Percentiles rank a stretch among this genome's conserved stretches.
These are phyloP conservation scores for Pythium graminicola DNA, from an alignment of 352 stramenopile genomes.

Conservation along the genomic window DNA sequence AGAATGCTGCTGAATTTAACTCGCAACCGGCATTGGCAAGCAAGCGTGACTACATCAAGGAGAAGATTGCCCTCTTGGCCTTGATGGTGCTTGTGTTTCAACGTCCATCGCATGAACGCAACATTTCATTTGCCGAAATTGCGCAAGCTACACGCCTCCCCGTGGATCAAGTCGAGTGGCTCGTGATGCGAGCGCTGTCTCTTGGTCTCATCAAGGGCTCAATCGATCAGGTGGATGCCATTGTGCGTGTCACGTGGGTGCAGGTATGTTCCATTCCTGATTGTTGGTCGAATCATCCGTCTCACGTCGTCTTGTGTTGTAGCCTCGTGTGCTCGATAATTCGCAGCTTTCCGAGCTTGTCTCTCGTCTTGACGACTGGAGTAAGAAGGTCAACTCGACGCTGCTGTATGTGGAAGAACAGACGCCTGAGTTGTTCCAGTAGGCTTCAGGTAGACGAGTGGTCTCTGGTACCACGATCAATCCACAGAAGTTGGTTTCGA, in stretches of 20 bases:
- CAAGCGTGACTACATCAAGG: slow-evolving; percentile 93
- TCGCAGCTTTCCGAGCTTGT: slow-evolving; percentile 75
- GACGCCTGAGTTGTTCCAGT: slow-evolving; percentile 84
- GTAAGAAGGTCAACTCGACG: slow-evolving; percentile 80
- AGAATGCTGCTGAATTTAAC: slow-evolving; percentile 77
- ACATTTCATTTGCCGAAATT: slow-evolving; percentile 93
- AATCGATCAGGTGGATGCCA: slow-evolving; percentile 90
- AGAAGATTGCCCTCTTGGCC: slow-evolving; percentile 97
- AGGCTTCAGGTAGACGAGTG: slow-evolving; percentile 7
- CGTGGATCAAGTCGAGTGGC: slow-evolving; percentile 94
- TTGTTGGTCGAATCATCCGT: no score
- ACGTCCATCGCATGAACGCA: slow-evolving; percentile 88
- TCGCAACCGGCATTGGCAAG: slow-evolving; percentile 91
- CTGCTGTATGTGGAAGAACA: slow-evolving; percentile 83
- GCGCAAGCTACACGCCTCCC: slow-evolving; percentile 80
- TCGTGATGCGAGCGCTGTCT: slow-evolving; percentile 97
- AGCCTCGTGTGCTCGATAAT: slow-evolving; percentile 76
- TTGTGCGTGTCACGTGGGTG: slow-evolving; percentile 95
- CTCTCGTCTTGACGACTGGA: slow-evolving; percentile 59
- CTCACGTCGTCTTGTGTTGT: neutral
- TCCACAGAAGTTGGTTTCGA: neutral
- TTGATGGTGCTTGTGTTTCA: slow-evolving; percentile 98
- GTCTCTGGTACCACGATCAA: neutral
- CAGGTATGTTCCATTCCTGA: slow-evolving; percentile 40
- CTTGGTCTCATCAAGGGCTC: slow-evolving; percentile 94